These are phyloP conservation scores for Rhododendron henanense DNA, from an alignment of 148 eudicot species.

Conservation along the genomic window DNA sequence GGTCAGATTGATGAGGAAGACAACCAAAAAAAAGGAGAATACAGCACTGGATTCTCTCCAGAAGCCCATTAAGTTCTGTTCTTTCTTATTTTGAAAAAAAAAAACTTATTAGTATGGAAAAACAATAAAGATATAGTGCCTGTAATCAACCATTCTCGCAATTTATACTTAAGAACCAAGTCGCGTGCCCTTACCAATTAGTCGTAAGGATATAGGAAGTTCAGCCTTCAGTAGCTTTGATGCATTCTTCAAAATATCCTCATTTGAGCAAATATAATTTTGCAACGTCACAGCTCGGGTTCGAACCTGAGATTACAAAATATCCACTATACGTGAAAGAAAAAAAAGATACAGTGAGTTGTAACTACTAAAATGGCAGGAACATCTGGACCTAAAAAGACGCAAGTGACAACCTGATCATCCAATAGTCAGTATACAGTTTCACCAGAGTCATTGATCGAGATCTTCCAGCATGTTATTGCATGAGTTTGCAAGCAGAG, in stretches of 20 bases:
- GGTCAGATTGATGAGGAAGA: not conserved
- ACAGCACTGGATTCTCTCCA: not conserved
- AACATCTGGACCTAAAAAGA: not conserved
- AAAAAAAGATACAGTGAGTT: not conserved
- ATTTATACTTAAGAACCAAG: not conserved
- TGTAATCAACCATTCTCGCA: not conserved
- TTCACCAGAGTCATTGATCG: not conserved
- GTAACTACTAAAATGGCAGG: not conserved
- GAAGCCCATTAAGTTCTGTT: not conserved
- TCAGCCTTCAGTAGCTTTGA: slow-evolving; percentile 86
- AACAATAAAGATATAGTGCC: not conserved
- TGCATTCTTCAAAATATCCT: slow-evolving; percentile 80
- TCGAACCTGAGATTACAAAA: slow-evolving; percentile 54
- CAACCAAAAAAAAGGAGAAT: not conserved
- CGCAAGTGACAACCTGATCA: not conserved
- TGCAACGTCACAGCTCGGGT: slow-evolving; percentile 77
- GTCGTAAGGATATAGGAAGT: slow-evolving; percentile 78
- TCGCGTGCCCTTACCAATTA: slow-evolving; percentile 54
- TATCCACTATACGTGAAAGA: not conserved
- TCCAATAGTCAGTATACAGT: not conserved
- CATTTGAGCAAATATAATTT: slow-evolving; percentile 54
- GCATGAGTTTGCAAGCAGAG: slow-evolving; percentile 12
- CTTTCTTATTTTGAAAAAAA: not conserved
- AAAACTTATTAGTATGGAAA: not conserved
- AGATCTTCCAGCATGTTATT: not conserved